Conservation (phyloP, 305 asterid genomes). For the Stenogyne calaminthoides region DNA sequence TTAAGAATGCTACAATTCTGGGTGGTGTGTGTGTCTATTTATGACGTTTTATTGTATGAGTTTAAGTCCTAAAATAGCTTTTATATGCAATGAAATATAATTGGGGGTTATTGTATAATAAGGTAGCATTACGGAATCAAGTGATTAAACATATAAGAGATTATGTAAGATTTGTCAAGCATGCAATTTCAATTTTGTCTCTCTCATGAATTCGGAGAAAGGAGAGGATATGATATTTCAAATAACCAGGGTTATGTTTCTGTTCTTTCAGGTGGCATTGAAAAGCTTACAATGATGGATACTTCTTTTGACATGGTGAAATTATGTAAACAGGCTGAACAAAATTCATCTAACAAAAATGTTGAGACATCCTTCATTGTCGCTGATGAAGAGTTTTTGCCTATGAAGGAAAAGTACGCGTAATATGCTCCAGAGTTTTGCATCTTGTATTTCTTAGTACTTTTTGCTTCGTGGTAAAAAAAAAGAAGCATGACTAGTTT, state of each 20-base stretch:
- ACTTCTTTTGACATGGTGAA: slow-evolving; percentile 79
- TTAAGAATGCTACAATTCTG: slow-evolving; percentile 1
- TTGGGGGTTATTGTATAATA: background rate
- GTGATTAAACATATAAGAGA: background rate
- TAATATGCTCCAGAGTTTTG: slow-evolving; percentile 12
- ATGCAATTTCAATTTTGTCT: background rate
- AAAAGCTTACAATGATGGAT: slow-evolving; percentile 90
- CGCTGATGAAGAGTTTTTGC: slow-evolving; percentile 90
- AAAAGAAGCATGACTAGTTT: slow-evolving; percentile 14
- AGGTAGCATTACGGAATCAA: background rate
- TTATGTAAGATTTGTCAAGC: background rate
- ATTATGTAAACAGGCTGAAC: slow-evolving; percentile 66
- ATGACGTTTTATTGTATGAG: background rate
- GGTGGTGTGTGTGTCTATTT: background rate
- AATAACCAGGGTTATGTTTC: slow-evolving; percentile 15
- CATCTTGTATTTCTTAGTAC: slow-evolving; percentile 11
- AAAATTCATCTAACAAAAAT: slow-evolving; percentile 47
- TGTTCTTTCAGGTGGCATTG: slow-evolving; percentile 68
- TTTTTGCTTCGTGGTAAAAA: background rate
- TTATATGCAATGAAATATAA: slow-evolving; percentile 10
- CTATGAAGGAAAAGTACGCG: slow-evolving; percentile 74
- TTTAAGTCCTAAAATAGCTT: slow-evolving; percentile 14
- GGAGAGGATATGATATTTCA: background rate
- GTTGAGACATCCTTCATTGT: slow-evolving; percentile 74
- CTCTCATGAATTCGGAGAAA: background rate